Base-by-base conservation (phyloP, 768 basidiomycete genomes). In the Dendrothele bispora region DNA sequence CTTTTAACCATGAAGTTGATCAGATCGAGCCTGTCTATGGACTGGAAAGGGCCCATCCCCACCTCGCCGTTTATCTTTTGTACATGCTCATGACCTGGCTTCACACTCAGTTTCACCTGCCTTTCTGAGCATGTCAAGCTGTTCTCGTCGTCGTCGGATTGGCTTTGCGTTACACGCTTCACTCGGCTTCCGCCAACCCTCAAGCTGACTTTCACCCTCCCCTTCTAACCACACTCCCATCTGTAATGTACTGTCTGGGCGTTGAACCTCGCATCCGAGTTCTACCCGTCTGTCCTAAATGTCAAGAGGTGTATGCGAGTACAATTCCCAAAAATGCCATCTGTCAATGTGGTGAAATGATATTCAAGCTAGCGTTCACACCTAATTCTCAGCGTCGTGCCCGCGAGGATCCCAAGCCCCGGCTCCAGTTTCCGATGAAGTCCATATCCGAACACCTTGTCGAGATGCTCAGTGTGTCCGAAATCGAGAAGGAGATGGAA, bases 281-380 rank as follows among this genome's bases (percentile, higher is more conserved):
- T 1, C 42, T 57, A 1, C 54, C 59, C 1, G 51, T 57, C 5
- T 61, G 60, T 30, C 53, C 54, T 2, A 10, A 6, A 0, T 59
- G 58, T 40, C 25, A 3, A 3, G 34, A 55, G 7, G 44, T 54
- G 1, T 58, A 53, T 26, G 54, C 48, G 18, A 10, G 14, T 20
- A 14, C 38, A 10, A 10, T 20, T 14, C 38, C 38, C 38, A 12
- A 39, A 8, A 20, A 39, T 20, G 18, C 18, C 10, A 39, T 11
- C 11, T 39, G 38, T 20, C 8, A 12, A 10, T 8, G 20, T 8
- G 14, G 38, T 20, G 18, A 39, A n/a, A 10, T 40, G 4, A 27
- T 30, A 7, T 28, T 49, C 3, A n/a, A n/a, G n/a, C 41, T 48
- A 25, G 25, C 34, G 5, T 24, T 20, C 5, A 27, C 39, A 12